Conservation (phyloP, 2,329 filamentous ascomycete genomes). For the Claviceps pazoutovae region DNA sequence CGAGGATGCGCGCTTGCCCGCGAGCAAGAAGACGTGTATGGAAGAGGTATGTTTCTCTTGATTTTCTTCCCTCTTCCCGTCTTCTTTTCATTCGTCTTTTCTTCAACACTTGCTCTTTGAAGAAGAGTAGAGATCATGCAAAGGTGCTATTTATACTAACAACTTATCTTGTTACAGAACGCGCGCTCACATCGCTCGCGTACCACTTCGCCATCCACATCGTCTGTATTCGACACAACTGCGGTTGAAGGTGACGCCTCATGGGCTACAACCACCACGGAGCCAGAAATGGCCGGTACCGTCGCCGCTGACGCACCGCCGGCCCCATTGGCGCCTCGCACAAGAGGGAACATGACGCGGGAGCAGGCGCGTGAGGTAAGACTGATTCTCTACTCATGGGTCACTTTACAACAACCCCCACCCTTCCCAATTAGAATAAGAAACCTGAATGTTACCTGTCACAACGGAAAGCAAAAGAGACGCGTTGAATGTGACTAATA, state of each 20-base stretch:
- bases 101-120: no score
- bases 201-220: conserved; percentile 26
- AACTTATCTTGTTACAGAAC: not conserved
- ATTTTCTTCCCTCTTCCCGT: not conserved
- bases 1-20: conserved; percentile 11
- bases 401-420: not conserved
- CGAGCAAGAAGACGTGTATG: conserved; percentile 21
- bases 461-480: not conserved
- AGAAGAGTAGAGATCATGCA: not conserved
- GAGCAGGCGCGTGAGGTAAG: conserved; percentile 39
- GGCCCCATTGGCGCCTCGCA: conserved; percentile 1
- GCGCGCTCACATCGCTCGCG: conserved; percentile 10
- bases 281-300: conserved; percentile 24
- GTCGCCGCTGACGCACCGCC: conserved; percentile 4
- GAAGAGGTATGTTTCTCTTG: conserved; percentile 15
- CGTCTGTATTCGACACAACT: conserved; percentile 37
- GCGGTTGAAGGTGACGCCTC: conserved; percentile 33
- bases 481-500: conserved; percentile 5
- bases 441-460: no score
- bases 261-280: conserved; percentile 35
- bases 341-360: conserved; percentile 25
- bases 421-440: not conserved
- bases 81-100: not conserved
- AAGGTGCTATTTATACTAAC: conserved; percentile 4
- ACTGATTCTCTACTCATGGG: not conserved